Evolutionary conservation across 805 yeast genomes (phyloP), one percentile per base, ranked within the genome.

Genomic region (Debaryomyces maramus): DNA sequence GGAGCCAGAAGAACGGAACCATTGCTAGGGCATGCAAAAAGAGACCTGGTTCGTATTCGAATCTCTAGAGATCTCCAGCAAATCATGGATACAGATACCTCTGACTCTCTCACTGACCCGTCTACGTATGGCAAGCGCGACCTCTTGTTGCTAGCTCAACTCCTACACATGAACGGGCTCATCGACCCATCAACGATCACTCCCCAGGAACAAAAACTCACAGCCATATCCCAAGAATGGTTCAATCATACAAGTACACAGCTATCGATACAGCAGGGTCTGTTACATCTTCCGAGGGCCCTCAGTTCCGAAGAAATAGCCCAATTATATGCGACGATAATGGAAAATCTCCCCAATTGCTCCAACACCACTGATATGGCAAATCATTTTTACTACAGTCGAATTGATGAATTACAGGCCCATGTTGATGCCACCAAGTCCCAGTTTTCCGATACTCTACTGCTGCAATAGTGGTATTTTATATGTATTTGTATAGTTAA

Each of bases 331-430:
- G 43, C 46, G 14, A 50, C 51, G n/a, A 41, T 68, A 30, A 47
- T 68, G 18, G 46, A 45, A n/a, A 43, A 45, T 32, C 50, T 61
- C 40, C 38, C 36, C 10, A 49, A 50, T 3, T 63, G 68, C 34
- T 38, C 39, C 1, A 59, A 51, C 38, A 68, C 75, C 15, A 67
- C 70, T 2, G 69, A 66, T 15, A 51, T 69, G 43, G 75, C 75
- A 27, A 67, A 70, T 44, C 28, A 37, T 8, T 51, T 56, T 18
- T 70, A 68, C 46, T 63, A 51, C 31, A 41, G 44, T 7, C 44
- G 74, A 23, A 49, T 70, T 3, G 55, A 48, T 3, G 70, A 68
- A 38, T 50, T 70, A 19, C 63, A 65, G 42, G 34, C 31, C n/a
- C 44, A 38, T 10, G 51, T 68, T 2, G 54, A 36, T 5, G 34